Percentiles rank a stretch among this genome's conserved stretches.
These are phyloP conservation scores for Plantago elongata DNA, from an alignment of 257 asterid genomes.

Conservation along the genomic window DNA sequence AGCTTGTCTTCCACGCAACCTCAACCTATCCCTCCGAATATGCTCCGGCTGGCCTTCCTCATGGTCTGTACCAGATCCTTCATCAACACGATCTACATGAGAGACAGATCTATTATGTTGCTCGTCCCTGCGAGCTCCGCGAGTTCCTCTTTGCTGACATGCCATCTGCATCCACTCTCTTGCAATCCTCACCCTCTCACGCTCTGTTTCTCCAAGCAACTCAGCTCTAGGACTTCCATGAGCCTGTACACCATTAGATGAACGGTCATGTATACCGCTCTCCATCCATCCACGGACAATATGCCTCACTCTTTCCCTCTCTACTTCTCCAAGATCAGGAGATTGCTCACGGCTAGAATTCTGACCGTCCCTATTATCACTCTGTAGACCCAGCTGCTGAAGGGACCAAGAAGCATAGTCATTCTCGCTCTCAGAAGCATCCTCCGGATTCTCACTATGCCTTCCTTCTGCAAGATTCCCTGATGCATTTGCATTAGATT, in stretches of 20 bases:
- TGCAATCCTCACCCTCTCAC: slow-evolving; percentile 90
- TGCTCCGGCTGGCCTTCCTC: slow-evolving; percentile 80
- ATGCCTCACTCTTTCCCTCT: slow-evolving; percentile 91
- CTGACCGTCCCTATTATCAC: slow-evolving; percentile 43
- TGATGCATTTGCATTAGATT: slow-evolving; percentile 36
- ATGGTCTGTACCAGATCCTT: slow-evolving; percentile 43
- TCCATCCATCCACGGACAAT: slow-evolving; percentile 99
- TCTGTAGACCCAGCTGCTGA: slow-evolving; percentile 31
- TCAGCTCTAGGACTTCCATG: slow-evolving; percentile 69
- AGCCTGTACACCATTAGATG: slow-evolving; percentile 61
- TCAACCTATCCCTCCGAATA: slow-evolving; percentile 68
- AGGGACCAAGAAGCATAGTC: slow-evolving; percentile 44
- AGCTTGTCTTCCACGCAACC: slow-evolving; percentile 88
- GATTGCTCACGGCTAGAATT: slow-evolving; percentile 86
- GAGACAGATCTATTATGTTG: slow-evolving; percentile 25
- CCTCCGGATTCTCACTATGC: slow-evolving; percentile 44
- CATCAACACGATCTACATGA: slow-evolving; percentile 50
- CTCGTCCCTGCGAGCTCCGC: slow-evolving; percentile 44
- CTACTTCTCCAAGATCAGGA: slow-evolving; percentile 83
- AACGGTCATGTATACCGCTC: slow-evolving; percentile 62
- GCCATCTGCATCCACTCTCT: slow-evolving; percentile 97
- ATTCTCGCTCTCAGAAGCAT: slow-evolving; percentile 46
- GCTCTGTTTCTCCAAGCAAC: slow-evolving; percentile 92
- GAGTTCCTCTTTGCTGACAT: slow-evolving; percentile 80
- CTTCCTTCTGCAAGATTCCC: slow-evolving; percentile 33